These are phyloP conservation scores for Malassezia vespertilionis DNA, from an alignment of 1,284 basidiomycete species.

Conservation along the genomic window DNA sequence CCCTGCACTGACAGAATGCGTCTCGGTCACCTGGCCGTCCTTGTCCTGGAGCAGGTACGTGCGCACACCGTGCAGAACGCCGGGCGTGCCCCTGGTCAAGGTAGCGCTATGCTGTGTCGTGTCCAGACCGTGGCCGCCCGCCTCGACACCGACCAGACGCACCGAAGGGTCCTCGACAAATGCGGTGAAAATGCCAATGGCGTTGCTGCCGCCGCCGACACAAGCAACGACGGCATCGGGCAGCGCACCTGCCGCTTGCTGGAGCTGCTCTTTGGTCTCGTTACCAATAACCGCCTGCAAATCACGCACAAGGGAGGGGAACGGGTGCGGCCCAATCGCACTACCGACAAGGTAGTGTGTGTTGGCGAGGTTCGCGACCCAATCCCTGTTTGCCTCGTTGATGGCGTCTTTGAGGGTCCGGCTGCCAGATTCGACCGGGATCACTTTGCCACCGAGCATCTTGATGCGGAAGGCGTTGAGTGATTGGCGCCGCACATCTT, in stretches of 20 bases:
- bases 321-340: constrained; percentile 93
- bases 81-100: constrained; percentile 73
- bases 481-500: constrained; percentile 87
- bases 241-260: constrained; percentile 65
- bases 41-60: constrained; percentile 85
- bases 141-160: constrained; percentile 42
- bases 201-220: constrained; percentile 93
- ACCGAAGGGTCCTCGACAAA: constrained; percentile 39
- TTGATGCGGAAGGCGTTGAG: constrained; percentile 95
- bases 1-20: constrained; percentile 92
- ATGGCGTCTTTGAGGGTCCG: constrained; percentile 80
- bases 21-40: constrained; percentile 87
- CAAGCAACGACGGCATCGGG: constrained; percentile 92
- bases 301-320: constrained; percentile 96
- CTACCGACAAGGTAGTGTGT: constrained; percentile 97
- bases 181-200: constrained; percentile 59
- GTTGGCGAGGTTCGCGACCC: constrained; percentile 76
- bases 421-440: constrained; percentile 87
- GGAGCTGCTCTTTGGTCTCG: constrained; percentile 83
- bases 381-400: constrained; percentile 59
- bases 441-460: constrained; percentile 77
- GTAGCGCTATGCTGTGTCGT: constrained; percentile 83
- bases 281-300: constrained; percentile 91
- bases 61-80: constrained; percentile 88
- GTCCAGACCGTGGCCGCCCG: constrained; percentile 63